Base-by-base conservation (phyloP, 352 stramenopile genomes). In the Phytophthora nicotianae region DNA sequence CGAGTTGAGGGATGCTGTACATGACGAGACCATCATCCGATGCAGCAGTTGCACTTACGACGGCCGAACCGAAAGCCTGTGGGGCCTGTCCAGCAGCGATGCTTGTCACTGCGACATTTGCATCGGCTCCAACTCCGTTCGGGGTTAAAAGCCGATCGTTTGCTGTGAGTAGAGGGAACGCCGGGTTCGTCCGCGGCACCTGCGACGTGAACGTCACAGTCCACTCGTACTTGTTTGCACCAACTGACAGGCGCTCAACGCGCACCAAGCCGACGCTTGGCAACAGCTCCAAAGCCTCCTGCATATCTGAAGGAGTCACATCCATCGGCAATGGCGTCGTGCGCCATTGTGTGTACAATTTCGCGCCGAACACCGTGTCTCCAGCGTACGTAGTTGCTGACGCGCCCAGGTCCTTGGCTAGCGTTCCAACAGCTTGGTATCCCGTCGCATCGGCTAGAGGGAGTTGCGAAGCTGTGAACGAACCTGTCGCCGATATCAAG, bases 211-310 rank as follows among this genome's bases (percentile, higher is more conserved):
- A 98, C 10, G 94, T 98, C 27, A 98, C 81, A 14, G 65, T 78
- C 93, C 94, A 98, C 9, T 81, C 72, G 65, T 87, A 98, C 21
- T 81, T 91, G 51, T 88, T 89, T 4, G 74, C 74, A 3, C 40
- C 50, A 3, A 58, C 69, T 20, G 81, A 79, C 23, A 93, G 68
- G n/a, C 95, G 86, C 50, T 92, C 82, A 1, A 98, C 90, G 16
- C 96, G 82, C 5, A 98, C 90, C n/a, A 86, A 72, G 1, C 94
- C 94, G 20, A 97, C 56, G 48, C 88, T 94, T 10, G 91, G 80
- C 4, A 99, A 68, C 56, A 92, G 74, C 74, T 98, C 86, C 11
- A 99, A 53, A 3, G 92, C 88, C 13, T 78, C 77, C 48, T 93
- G 70, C 70, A 95, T 76, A 3, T 59, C 67, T 16, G 45, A 61